These are phyloP conservation scores for Asterochloris sp. DNA, from an alignment of 139 green algal genomes.

Conservation along the genomic window DNA sequence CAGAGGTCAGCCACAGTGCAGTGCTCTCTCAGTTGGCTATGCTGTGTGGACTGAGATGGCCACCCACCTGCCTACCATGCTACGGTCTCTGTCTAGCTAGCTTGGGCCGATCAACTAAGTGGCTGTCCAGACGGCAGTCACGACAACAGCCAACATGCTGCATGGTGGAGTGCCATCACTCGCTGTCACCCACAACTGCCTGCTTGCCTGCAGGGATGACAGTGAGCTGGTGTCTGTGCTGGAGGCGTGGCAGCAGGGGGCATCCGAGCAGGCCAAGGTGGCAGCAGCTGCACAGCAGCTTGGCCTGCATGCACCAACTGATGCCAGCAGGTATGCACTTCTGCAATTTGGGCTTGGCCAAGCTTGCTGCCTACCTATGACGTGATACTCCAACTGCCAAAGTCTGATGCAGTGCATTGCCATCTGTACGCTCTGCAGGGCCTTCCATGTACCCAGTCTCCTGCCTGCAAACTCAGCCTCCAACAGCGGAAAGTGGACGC, in stretches of 20 bases:
- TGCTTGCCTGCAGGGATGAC: no score
- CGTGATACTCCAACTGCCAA: not conserved
- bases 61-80: not conserved
- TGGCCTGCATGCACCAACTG: not conserved
- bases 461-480: not conserved
- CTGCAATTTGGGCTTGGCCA: not conserved
- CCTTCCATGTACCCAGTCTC: conserved; percentile 1
- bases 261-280: no score
- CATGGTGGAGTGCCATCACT: no score
- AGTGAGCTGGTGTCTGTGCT: no score
- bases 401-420: not conserved
- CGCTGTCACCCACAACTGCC: no score
- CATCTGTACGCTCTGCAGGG: not conserved
- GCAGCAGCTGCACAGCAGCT: not conserved
- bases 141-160: no score
- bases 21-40: not conserved
- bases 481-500: conserved; percentile 13
- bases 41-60: not conserved
- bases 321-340: not conserved
- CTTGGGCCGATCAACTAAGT: not conserved
- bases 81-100: conserved; percentile 5
- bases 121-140: not conserved
- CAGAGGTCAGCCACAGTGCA: conserved; percentile 10
- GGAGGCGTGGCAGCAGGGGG: no score
- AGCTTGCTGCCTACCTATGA: not conserved